A percentile compares a stretch with the other conserved stretches of the same genome.
phyloP scores from a whole-genome alignment of 164 flowering plant species.

The Echeveria elegans region DNA sequence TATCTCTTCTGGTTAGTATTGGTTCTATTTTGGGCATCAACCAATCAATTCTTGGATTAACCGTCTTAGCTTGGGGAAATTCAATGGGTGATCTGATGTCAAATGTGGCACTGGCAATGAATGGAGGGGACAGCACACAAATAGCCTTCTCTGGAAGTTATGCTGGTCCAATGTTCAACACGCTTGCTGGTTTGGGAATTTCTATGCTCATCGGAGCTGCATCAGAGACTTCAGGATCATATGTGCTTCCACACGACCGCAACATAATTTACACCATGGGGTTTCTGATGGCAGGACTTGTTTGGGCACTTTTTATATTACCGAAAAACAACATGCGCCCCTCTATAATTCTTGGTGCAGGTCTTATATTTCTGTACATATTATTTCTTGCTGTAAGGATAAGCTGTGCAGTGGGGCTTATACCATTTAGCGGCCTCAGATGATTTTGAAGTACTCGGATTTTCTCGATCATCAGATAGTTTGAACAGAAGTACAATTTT shows the following conservation, averaged over 20 bases:
- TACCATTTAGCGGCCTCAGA: conserved; percentile 24
- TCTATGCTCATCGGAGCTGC: conserved; percentile 81
- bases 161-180: conserved; percentile 98
- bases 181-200: conserved; percentile 73
- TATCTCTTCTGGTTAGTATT: conserved; percentile 60
- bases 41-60: conserved; percentile 82
- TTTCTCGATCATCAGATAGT: neutral
- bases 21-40: conserved; percentile 68
- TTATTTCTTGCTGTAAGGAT: conserved; percentile 54
- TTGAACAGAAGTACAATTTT: neutral
- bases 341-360: conserved; percentile 51
- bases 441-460: conserved; percentile 8
- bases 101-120: conserved; percentile 67
- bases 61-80: conserved; percentile 98
- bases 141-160: conserved; percentile 92
- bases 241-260: conserved; percentile 47
- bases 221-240: conserved; percentile 47
- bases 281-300: conserved; percentile 55
- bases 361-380: conserved; percentile 59
- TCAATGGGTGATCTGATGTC: conserved; percentile 96
- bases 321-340: conserved; percentile 76
- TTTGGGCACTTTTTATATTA: conserved; percentile 66
- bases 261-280: conserved; percentile 71
- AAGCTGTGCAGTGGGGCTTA: conserved; percentile 39
- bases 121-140: conserved; percentile 88